Evolutionary conservation across 1,284 basidiomycete species (phyloP), one percentile per base, ranked within the genome.

Genomic region (Xerocomus nothofagi): DNA sequence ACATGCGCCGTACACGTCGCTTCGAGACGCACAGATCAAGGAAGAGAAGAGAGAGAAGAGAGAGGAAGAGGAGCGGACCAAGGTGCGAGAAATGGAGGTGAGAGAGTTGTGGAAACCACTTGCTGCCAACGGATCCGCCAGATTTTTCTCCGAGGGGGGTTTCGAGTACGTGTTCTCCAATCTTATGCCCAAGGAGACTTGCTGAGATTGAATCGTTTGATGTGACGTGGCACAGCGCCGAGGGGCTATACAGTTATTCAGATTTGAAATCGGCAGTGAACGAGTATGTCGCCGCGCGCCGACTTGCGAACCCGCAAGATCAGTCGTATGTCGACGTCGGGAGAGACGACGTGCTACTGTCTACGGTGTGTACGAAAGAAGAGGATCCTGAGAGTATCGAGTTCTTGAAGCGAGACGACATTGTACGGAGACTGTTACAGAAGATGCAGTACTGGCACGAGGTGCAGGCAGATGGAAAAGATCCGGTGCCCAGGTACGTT

Each of bases 381-480:
- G 63, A 63, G 17, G 59, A 62, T 17, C 57, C 63, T 4, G 57
- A 59, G 32, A 65, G 67, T 48, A 55, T 68, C 6, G 81, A 87
- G 48, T 86, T 83, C 57, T 66, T 88, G 68, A 80, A 80, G 51
- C 78, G 87, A 39, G 88, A 91, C n/a, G 87, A 92, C 34, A 61
- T 86, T 14, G 60, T 79, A 8, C 76, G 72, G 47, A 73, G 72
- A 24, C 61, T 91, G 11, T 59, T 77, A 21, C 71, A 77, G 7
- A 78, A 77, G 53, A 91, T 91, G 86, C 87, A 90, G 63, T 65
- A 63, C 21, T 91, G 88, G 86, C 75, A 90, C 57, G 81, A 83
- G 61, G 68, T 88, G 14, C 61, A 62, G 29, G 72, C 68, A 5
- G 77, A 77, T 8, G 80, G 78, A 1, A 74, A 71, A 41, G 81